These are phyloP conservation scores for Leishmania turanica DNA, from an alignment of 208 protist genomes.

Conservation along the genomic window DNA sequence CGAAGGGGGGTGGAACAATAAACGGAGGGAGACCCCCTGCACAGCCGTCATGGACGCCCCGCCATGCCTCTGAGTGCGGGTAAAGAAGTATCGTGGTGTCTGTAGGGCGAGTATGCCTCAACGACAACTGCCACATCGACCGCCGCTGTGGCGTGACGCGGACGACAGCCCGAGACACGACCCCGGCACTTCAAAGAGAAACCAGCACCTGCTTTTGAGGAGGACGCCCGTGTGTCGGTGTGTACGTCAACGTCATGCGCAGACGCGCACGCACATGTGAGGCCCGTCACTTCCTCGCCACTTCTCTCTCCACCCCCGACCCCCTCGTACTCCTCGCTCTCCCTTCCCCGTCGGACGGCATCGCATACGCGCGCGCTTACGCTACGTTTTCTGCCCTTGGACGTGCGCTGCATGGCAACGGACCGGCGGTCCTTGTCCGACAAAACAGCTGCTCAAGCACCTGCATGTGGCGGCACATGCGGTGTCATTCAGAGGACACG, in stretches of 20 bases:
- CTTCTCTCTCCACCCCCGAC: neutral
- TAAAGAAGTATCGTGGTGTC: neutral
- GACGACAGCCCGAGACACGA: neutral
- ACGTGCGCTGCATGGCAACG: neutral
- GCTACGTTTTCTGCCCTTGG: neutral
- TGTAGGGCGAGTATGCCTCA: neutral
- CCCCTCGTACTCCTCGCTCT: neutral
- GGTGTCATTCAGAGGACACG: neutral
- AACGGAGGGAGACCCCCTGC: neutral
- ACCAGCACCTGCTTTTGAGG: neutral
- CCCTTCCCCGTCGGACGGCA: neutral
- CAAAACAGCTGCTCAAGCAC: too few species aligned
- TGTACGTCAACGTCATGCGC: neutral
- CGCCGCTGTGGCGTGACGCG: neutral
- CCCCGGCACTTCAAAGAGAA: neutral
- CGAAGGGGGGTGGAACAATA: neutral
- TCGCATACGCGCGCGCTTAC: neutral
- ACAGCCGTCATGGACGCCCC: neutral
- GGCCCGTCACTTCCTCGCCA: neutral
- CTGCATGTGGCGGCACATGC: too few species aligned
- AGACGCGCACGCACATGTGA: neutral
- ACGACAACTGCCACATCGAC: neutral
- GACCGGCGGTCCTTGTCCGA: neutral
- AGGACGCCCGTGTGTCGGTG: neutral
- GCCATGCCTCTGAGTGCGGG: neutral